A percentile compares a stretch with the other conserved stretches of the same genome.
These are phyloP conservation scores for Lagerstroemia speciosa DNA, from an alignment of 345 rosid genomes.

Conservation along the genomic window DNA sequence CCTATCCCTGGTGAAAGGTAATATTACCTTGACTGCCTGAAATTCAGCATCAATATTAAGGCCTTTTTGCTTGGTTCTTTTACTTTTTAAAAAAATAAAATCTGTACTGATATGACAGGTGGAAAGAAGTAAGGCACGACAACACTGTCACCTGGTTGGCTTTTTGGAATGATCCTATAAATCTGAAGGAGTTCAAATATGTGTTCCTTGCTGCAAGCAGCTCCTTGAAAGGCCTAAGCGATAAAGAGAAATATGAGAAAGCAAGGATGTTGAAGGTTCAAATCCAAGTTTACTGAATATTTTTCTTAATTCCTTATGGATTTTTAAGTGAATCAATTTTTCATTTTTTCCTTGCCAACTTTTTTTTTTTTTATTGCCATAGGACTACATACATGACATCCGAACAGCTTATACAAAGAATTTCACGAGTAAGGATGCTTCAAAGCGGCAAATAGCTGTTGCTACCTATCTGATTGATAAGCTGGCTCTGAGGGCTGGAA, in stretches of 20 bases:
- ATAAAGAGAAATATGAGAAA: slow-evolving; percentile 96
- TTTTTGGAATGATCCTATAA: slow-evolving; percentile 97
- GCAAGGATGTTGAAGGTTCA: slow-evolving; percentile 88
- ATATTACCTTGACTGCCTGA: neutral
- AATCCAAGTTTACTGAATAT: neutral
- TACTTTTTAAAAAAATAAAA: no score
- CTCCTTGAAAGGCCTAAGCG: slow-evolving; percentile 93
- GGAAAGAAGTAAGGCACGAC: slow-evolving; percentile 97
- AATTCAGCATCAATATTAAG: neutral
- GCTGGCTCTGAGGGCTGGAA: slow-evolving; percentile 99
- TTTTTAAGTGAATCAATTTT: slow-evolving; percentile 2
- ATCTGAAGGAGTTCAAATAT: slow-evolving; percentile 80
- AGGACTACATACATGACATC: slow-evolving; percentile 71
- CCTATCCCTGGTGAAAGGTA: slow-evolving; percentile 95
- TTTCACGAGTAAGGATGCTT: slow-evolving; percentile 61
- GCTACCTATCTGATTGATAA: slow-evolving; percentile 98
- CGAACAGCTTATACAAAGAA: slow-evolving; percentile 81
- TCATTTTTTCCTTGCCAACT: neutral
- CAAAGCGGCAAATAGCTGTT: slow-evolving; percentile 79
- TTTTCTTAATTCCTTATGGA: neutral
- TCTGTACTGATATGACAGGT: slow-evolving; percentile 36
- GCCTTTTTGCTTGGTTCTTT: neutral
- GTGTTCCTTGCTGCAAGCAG: slow-evolving; percentile 98
- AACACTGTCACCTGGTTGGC: slow-evolving; percentile 99
- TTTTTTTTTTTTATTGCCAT: slow-evolving; percentile 19